These are phyloP conservation scores for Plectosphaerella cucumerina DNA, from an alignment of 2,329 filamentous ascomycete species.

Conservation along the genomic window DNA sequence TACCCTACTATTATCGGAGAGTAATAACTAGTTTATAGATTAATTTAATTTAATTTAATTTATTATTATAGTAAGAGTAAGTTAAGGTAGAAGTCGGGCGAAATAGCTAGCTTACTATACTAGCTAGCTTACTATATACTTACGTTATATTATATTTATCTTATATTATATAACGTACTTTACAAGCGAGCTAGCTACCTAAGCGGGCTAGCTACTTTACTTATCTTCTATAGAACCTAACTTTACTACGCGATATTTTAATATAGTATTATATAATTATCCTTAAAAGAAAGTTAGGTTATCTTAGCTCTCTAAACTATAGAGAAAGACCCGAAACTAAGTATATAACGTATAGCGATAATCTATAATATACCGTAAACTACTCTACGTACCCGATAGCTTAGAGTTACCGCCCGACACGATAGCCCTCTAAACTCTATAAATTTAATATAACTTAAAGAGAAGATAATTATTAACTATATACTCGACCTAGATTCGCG, in stretches of 20 bases:
- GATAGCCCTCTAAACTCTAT: not conserved
- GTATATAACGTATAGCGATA: too few relatives aligned
- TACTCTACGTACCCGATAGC: too few relatives aligned
- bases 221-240: not conserved
- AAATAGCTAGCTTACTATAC: too few relatives aligned
- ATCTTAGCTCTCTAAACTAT: too few relatives aligned
- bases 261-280: not conserved
- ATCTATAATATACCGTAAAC: too few relatives aligned
- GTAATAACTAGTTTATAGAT: not conserved
- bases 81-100: too few relatives aligned
- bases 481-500: too few relatives aligned
- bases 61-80: too few relatives aligned
- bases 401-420: not conserved
- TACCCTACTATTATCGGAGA: not conserved
- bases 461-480: too few relatives aligned
- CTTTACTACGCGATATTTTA: not conserved
- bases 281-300: not conserved
- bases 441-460: too few relatives aligned
- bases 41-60: not conserved
- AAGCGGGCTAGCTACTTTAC: not conserved
- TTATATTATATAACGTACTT: not conserved
- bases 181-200: not conserved
- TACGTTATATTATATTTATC: not conserved
- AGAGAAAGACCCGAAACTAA: too few relatives aligned
- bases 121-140: not conserved